phyloP scores from a whole-genome alignment of 352 stramenopile genomes.

The Halophytophthora batemanensis region DNA sequence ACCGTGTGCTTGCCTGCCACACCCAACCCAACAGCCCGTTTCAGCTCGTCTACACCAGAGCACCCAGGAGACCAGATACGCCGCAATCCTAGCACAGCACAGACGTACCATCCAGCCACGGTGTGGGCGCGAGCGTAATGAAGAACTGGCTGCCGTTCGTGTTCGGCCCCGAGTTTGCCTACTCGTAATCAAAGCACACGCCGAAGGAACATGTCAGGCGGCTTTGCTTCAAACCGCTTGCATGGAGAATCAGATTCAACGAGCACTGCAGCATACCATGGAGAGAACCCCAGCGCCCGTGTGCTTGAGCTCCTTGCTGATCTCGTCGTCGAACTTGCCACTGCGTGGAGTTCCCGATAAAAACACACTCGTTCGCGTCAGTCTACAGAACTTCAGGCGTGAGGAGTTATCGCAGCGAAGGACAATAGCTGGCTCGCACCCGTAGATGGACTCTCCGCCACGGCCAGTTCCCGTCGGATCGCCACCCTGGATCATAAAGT shows the following conservation, averaged over 20 bases:
- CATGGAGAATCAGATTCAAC: background rate
- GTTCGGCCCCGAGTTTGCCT: conserved; percentile 90
- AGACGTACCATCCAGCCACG: conserved; percentile 88
- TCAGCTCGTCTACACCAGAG: conserved; percentile 1
- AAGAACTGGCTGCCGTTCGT: conserved; percentile 95
- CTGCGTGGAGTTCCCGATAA: conserved; percentile 18
- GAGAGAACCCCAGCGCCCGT: conserved; percentile 90
- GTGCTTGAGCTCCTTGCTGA: conserved; percentile 91
- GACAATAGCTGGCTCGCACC: conserved; percentile 35
- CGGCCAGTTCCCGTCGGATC: conserved; percentile 92
- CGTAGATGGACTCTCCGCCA: conserved; percentile 92
- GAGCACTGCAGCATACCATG: conserved; percentile 46
- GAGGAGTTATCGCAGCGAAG: no score
- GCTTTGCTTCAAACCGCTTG: background rate
- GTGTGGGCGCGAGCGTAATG: conserved; percentile 91
- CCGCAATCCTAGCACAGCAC: background rate
- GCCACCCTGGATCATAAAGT: conserved; percentile 97
- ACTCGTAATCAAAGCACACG: background rate
- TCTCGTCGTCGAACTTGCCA: conserved; percentile 94
- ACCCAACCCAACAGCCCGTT: conserved; percentile 8
- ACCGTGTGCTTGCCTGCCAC: conserved; percentile 89
- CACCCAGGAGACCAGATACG: background rate
- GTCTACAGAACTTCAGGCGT: background rate
- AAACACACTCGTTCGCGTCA: background rate
- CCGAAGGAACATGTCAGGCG: conserved; percentile 2